Percentiles rank a stretch among this genome's conserved stretches.
phyloP scores from a whole-genome alignment of 208 protist species.

The Wallacemonas sp. region DNA sequence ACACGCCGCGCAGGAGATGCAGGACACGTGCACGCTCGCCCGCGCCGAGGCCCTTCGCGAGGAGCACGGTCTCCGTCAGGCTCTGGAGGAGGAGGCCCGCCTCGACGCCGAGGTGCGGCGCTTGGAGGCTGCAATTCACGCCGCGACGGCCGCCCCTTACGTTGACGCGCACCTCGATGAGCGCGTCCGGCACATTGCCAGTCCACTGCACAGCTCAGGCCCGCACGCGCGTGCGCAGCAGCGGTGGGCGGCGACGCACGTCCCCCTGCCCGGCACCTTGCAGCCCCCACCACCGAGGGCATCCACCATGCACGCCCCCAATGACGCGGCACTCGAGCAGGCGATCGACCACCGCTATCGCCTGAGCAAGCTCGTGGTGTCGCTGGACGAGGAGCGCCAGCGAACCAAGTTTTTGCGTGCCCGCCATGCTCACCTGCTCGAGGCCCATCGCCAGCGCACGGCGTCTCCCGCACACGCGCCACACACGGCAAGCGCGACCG shows the following conservation, averaged over 20 bases:
- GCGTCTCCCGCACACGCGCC: background rate
- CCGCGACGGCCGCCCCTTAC: conserved; percentile 18
- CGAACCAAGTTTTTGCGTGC: background rate
- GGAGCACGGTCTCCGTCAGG: conserved; percentile 21
- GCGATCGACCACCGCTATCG: conserved; percentile 13
- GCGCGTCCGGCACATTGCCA: background rate
- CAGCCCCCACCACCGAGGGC: background rate
- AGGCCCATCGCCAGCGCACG: background rate
- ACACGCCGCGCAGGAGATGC: background rate
- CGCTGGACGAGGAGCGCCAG: conserved; percentile 9
- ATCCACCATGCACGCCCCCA: background rate
- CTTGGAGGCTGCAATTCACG: conserved; percentile 13
- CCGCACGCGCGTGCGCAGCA: background rate
- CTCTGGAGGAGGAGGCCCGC: conserved; percentile 16
- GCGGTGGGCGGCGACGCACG: conserved; percentile 9
- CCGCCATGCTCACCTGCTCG: background rate
- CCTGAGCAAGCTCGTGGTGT: conserved; percentile 15
- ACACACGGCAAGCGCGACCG: no score
- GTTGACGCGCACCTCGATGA: conserved; percentile 21
- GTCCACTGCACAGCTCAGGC: background rate
- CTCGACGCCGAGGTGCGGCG: conserved; percentile 2
- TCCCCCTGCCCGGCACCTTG: background rate
- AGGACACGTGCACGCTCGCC: background rate
- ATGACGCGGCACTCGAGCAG: background rate
- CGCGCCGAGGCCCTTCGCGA: conserved; percentile 18